Evolutionary conservation across 2,329 filamentous ascomycete genomes (phyloP).

Genomic region (Shiraia sp.): DNA sequence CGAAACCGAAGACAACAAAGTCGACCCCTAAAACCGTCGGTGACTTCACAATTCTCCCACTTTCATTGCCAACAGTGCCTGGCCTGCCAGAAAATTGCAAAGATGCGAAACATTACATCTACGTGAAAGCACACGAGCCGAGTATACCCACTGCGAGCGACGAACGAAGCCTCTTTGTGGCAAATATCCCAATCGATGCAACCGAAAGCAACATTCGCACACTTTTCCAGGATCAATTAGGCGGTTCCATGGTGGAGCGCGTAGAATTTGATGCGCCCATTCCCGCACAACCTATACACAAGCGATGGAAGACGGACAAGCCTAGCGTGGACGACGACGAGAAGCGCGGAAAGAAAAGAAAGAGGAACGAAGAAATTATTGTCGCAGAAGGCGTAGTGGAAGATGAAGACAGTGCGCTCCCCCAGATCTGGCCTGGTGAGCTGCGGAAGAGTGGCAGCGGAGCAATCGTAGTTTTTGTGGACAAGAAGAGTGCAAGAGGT

Average conservation of each 20-base stretch:
- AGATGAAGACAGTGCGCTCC: slow-evolving; percentile 65
- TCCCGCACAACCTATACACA: slow-evolving; percentile 51
- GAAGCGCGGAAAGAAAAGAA: slow-evolving; percentile 58
- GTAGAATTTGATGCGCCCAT: slow-evolving; percentile 68
- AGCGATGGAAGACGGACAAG: slow-evolving; percentile 43
- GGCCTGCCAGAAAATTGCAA: slow-evolving; percentile 54
- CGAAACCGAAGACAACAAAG: slow-evolving; percentile 19
- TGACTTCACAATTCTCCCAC: slow-evolving; percentile 71
- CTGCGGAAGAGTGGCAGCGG: slow-evolving; percentile 75
- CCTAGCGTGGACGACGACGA: slow-evolving; percentile 42
- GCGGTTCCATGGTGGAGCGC: slow-evolving; percentile 75
- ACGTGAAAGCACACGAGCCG: slow-evolving; percentile 81
- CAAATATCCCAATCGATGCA: slow-evolving; percentile 84
- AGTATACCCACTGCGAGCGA: slow-evolving; percentile 65
- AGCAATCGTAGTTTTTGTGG: slow-evolving; percentile 81
- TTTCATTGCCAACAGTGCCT: slow-evolving; percentile 56
- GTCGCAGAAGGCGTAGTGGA: slow-evolving; percentile 51
- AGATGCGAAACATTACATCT: slow-evolving; percentile 75
- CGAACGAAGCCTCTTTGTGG: slow-evolving; percentile 83
- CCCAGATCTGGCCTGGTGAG: slow-evolving; percentile 72
- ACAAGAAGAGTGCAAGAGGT: slow-evolving; percentile 74
- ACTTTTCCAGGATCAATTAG: slow-evolving; percentile 74
- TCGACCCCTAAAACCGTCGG: slow-evolving; percentile 45
- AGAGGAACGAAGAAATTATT: slow-evolving; percentile 46
- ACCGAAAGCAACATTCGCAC: slow-evolving; percentile 76